Percentiles rank a stretch among this genome's conserved stretches.
Evolutionary conservation across 495 filamentous ascomycete genomes (phyloP).

Genomic region (Aspergillus biplanus): DNA sequence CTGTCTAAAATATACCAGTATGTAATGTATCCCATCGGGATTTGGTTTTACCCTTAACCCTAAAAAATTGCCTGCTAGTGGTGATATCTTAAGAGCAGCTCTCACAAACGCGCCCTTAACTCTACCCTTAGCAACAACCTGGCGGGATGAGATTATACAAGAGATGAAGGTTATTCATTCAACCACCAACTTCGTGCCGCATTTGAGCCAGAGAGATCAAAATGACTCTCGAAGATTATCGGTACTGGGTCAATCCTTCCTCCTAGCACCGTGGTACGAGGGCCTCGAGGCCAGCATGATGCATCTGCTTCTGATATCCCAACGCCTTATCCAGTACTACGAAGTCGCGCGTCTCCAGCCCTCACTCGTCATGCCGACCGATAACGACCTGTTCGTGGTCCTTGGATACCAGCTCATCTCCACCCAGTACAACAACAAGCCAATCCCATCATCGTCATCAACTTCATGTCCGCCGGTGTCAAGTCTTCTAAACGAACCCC

Average conservation of each 20-base stretch:
- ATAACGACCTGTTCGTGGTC: constrained; percentile 9
- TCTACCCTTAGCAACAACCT: background rate
- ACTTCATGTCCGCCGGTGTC: background rate
- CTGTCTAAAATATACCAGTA: constrained; percentile 13
- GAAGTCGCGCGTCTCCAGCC: constrained; percentile 3
- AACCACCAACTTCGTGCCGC: background rate
- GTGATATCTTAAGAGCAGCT: constrained; percentile 9
- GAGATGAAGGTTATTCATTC: constrained; percentile 2
- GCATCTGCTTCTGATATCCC: background rate
- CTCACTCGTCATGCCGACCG: constrained; percentile 2
- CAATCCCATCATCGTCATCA: background rate
- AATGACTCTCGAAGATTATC: background rate
- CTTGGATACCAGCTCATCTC: constrained; percentile 8
- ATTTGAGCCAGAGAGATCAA: background rate
- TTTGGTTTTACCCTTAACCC: background rate
- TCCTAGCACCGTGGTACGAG: background rate
- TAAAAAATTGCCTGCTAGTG: background rate
- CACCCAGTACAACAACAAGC: no score
- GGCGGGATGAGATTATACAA: constrained; percentile 8
- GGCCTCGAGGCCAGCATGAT: constrained; percentile 6
- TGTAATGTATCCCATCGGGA: background rate
- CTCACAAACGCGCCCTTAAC: background rate
- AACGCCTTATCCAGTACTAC: constrained; percentile 5
- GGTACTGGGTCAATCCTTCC: background rate
- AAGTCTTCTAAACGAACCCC: background rate